Evolutionary conservation across 768 basidiomycete genomes (phyloP), one percentile per base, ranked within the genome.

Genomic region (Boletus pseudo-olivaceus): DNA sequence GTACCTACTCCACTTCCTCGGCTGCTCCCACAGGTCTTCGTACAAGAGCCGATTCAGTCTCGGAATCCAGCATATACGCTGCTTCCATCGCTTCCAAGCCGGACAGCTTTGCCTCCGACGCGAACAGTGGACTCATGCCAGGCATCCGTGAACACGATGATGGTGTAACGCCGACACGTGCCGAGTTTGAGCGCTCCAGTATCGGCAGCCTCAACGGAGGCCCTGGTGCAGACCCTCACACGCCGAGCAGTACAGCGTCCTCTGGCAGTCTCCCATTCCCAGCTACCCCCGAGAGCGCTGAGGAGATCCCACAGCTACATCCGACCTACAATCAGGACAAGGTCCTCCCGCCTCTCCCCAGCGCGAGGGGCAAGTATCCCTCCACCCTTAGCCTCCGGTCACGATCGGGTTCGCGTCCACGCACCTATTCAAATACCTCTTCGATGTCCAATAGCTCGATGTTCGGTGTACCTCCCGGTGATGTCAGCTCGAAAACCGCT

Each of bases 391-490:
- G 58, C 23, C 64, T 61, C 29, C 57, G 52, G 2, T 55, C 62
- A 2, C 60, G 47, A 12, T 15, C 45, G 49, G 26, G 2, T 20
- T 66, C 40, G 29, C 63, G 73, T 60, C 57, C 67, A 7, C 65
- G 69, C 62, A 76, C 51, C 72, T 76, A 66, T 65, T 72, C 44
- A 37, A 78, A 19, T 69, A 51, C 58, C 14, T 72, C 57, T 42
- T 68, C 59, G 3, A 54, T 54, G 12, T 66, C 67, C 43, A 62
- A 56, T 20, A 51, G 38, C n/a, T 68, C 68, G 5, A 51, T 47
- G 15, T 34, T 55, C 5, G 55, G 47, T 6, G 30, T 59, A 10
- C 54, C 54, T 40, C 27, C 53, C 12, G 14, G 42, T 29, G 52
- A 57, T 27, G 23, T 19, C 38, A 59, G 54, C 37, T 50, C 56